phyloP scores from a whole-genome alignment of 2,329 filamentous ascomycete species.

The Talaromyces sp. region DNA sequence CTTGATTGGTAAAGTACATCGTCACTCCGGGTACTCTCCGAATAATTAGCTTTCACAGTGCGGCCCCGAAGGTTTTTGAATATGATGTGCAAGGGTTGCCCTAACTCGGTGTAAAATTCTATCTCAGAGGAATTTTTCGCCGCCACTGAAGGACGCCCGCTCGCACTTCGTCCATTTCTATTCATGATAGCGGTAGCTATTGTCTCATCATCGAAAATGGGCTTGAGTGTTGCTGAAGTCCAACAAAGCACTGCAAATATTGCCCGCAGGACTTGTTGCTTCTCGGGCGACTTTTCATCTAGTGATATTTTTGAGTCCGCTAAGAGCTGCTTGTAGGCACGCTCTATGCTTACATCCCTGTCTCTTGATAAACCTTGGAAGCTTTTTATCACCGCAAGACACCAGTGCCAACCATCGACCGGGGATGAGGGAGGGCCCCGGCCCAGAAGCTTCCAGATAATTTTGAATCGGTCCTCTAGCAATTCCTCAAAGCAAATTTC shows the following conservation, averaged over 20 bases:
- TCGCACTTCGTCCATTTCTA: not conserved
- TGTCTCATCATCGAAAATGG: not conserved
- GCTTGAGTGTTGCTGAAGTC: not conserved
- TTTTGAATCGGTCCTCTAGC: not conserved
- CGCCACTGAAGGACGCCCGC: not conserved
- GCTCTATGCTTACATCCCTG: not conserved
- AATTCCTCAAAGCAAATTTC: conserved; percentile 1
- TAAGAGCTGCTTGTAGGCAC: not conserved
- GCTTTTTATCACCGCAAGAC: not conserved
- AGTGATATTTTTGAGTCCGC: not conserved
- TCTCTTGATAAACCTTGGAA: not conserved
- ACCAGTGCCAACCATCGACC: not conserved
- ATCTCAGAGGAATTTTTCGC: not conserved
- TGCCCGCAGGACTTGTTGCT: not conserved
- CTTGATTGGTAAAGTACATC: conserved; percentile 14
- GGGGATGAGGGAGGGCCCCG: not conserved
- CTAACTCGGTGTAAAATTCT: not conserved
- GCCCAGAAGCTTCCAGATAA: not conserved
- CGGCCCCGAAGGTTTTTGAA: not conserved
- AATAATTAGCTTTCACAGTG: not conserved
- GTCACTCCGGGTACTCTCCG: not conserved
- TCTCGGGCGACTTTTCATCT: not conserved
- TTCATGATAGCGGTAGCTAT: not conserved
- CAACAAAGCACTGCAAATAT: not conserved
- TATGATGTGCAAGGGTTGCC: not conserved